Evolutionary conservation across 75 land plant species (phyloP).

Genomic region (Gnetum montanum): DNA sequence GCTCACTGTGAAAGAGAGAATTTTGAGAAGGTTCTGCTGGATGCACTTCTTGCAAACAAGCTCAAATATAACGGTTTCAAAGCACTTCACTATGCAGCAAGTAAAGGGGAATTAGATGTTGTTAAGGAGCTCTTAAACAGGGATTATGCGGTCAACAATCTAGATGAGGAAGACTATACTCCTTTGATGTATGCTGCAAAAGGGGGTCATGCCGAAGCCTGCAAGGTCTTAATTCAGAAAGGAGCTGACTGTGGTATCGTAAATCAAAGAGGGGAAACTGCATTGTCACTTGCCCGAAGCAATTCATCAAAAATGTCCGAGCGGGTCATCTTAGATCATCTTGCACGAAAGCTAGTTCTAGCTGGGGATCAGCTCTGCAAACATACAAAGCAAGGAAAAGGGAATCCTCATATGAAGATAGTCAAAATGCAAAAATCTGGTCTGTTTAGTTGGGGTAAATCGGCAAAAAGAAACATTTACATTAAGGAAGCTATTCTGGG

Average conservation of each 20-base stretch:
- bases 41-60: conserved; percentile 50
- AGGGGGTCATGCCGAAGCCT: conserved; percentile 57
- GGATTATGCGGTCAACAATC: conserved; percentile 51
- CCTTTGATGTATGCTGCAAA: conserved; percentile 80
- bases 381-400: conserved; percentile 74
- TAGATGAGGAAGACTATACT: conserved; percentile 61
- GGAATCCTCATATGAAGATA: conserved; percentile 57
- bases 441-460: conserved; percentile 52
- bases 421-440: conserved; percentile 42
- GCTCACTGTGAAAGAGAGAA: conserved; percentile 22
- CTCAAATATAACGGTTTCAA: conserved; percentile 41
- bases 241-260: conserved; percentile 49
- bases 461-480: conserved; percentile 44
- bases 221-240: conserved; percentile 35
- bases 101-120: conserved; percentile 44
- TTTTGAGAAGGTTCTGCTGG: conserved; percentile 68
- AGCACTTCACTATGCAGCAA: conserved; percentile 74
- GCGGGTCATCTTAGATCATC: conserved; percentile 48
- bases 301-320: conserved; percentile 25
- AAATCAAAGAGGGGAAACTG: conserved; percentile 61
- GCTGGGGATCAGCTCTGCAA: conserved; percentile 40
- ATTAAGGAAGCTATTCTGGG: conserved; percentile 56
- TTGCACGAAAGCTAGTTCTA: conserved; percentile 53
- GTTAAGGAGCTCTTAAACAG: conserved; percentile 37
- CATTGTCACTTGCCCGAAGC: conserved; percentile 52